These are phyloP conservation scores for Diaporthe citrichinensis DNA, from an alignment of 2,329 filamentous ascomycete genomes.

Conservation along the genomic window DNA sequence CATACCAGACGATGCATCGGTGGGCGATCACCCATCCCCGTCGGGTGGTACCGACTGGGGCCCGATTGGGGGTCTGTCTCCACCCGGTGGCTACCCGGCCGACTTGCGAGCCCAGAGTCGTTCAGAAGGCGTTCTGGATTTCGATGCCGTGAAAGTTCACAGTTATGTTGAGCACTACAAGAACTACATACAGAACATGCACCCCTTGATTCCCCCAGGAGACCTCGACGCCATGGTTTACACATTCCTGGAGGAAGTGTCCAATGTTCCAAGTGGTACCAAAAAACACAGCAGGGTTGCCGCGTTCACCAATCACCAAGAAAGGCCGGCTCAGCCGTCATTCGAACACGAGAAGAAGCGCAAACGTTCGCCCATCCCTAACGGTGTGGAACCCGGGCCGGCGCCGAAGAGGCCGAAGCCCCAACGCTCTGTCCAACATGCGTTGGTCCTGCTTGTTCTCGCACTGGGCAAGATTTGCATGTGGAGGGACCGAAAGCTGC, in stretches of 20 bases:
- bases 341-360: slow-evolving; percentile 60
- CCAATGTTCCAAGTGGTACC: slow-evolving; percentile 47
- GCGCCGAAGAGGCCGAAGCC: slow-evolving; percentile 63
- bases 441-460: slow-evolving; percentile 85
- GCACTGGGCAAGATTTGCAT: slow-evolving; percentile 88
- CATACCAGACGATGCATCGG: slow-evolving; percentile 60
- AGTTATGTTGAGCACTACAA: slow-evolving; percentile 70
- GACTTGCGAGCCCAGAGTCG: slow-evolving; percentile 56
- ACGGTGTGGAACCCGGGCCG: slow-evolving; percentile 49
- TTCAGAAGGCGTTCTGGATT: slow-evolving; percentile 67
- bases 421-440: slow-evolving; percentile 80
- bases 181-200: slow-evolving; percentile 74
- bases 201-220: slow-evolving; percentile 71
- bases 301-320: slow-evolving; percentile 41
- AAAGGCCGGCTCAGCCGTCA: slow-evolving; percentile 38
- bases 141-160: slow-evolving; percentile 65
- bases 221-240: slow-evolving; percentile 67
- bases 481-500: slow-evolving; percentile 64
- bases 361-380: slow-evolving; percentile 66
- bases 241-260: slow-evolving; percentile 65
- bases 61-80: slow-evolving; percentile 66
- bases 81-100: slow-evolving; percentile 52
- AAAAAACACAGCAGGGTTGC: slow-evolving; percentile 42
- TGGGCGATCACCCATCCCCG: slow-evolving; percentile 67
- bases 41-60: slow-evolving; percentile 72